Percentiles rank a stretch among this genome's conserved stretches.
phyloP scores from a whole-genome alignment of 73 alveolate genomes.

The Paramecium sexaurelia region DNA sequence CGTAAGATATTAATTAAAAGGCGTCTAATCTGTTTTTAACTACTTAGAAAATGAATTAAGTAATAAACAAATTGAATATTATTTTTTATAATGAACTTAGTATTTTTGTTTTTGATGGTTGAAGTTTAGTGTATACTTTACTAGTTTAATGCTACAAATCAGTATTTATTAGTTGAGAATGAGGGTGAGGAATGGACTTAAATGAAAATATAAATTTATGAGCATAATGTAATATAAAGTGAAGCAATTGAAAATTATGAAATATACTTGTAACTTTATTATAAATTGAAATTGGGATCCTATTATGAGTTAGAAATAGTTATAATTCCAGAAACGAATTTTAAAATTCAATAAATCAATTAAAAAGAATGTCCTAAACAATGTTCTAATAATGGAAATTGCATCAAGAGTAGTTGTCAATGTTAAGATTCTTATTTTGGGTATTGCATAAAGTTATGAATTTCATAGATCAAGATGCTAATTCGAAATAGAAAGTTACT shows the following conservation, averaged over 20 bases:
- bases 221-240: not conserved
- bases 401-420: not conserved
- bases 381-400: conserved; percentile 40
- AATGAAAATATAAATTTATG: not conserved
- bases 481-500: not conserved
- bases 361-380: not conserved
- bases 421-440: not conserved
- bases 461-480: not conserved
- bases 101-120: not conserved
- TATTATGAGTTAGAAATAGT: not conserved
- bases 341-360: not conserved
- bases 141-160: not conserved
- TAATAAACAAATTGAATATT: not conserved
- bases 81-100: not conserved
- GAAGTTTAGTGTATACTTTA: not conserved
- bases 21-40: not conserved
- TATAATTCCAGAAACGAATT: not conserved
- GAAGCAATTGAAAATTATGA: not conserved
- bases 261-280: not conserved
- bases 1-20: no score
- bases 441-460: not conserved
- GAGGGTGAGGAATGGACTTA: not conserved
- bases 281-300: not conserved
- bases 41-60: not conserved
- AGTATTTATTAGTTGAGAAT: not conserved